Base-by-base conservation (phyloP, 2,329 filamentous ascomycete species). In the Stylonectria norvegica region DNA sequence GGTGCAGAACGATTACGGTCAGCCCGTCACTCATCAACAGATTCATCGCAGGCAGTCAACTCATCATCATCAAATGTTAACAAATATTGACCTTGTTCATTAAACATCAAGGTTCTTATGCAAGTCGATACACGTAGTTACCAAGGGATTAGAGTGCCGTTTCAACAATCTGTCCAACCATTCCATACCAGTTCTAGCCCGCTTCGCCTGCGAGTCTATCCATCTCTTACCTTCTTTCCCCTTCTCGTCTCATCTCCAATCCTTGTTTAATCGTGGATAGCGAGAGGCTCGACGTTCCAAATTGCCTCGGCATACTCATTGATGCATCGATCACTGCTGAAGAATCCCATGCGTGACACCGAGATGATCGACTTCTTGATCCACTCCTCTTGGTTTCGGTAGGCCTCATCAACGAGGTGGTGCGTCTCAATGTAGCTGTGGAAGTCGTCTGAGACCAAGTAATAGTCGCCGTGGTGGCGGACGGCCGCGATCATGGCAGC, bases 401-500 rank as follows among this genome's bases (percentile, higher is more conserved):
- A 98, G 36, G 89, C 84, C 68, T 91, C 84, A 59, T 98, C 93
- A 20, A 98, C 90, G 40, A 96, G 76, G 42, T 81, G 76, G 50
- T 98, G 93, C 6, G 93, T 95, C 66, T 91, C 81, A 56, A 95
- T 73, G 70, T 98, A 98, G 61, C 85, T 91, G 68, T 88, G 82
- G 77, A 98, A 98, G 66, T 98, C 93, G 60, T 98, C 93, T 27
- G 89, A 95, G 34, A 97, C 90, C 20, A 98, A 80, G 66, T 98
- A 98, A 73, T 94, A 97, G 65, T 98, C 93, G 27, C 93, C 90
- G 52, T 97, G 93, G 45, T 95, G 86, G 49, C 85, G 81, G 50
- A 98, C 90, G 8, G 88, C 86, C 49, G 85, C 80, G 51, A 95
- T 78, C 49, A 98, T 76, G 20, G 87, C 86, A n/a, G 78, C 74